A percentile compares a stretch with the other conserved stretches of the same genome.
Evolutionary conservation across 345 rosid species (phyloP).

Genomic region (Salix viminalis): DNA sequence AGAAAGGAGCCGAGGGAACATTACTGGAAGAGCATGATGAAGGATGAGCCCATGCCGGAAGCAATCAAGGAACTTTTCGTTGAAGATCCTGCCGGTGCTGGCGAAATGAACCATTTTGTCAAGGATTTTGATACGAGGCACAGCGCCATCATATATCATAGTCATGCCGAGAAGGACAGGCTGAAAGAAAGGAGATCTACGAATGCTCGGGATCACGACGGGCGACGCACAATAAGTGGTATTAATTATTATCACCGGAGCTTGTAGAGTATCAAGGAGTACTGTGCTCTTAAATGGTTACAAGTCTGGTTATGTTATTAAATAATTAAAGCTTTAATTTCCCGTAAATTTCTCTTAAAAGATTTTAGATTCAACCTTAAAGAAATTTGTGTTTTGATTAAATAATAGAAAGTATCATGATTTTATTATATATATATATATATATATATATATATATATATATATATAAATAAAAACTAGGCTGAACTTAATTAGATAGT

Average conservation of each 20-base stretch:
- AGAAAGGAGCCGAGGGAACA: conserved; percentile 41
- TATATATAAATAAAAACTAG: no score
- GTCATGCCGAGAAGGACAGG: conserved; percentile 2
- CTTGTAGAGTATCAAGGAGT: no score
- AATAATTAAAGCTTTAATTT: no score
- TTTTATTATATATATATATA: no score
- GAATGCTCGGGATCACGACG: background rate
- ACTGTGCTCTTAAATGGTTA: no score
- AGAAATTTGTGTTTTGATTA: no score
- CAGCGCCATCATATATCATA: conserved; percentile 35
- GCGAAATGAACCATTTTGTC: conserved; percentile 16
- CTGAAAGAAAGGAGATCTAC: background rate
- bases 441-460: no score
- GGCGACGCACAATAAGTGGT: background rate
- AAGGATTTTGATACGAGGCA: conserved; percentile 33
- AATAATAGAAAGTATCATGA: no score
- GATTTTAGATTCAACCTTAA: no score
- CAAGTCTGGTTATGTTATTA: no score
- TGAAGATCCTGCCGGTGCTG: conserved; percentile 3
- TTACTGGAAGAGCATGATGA: conserved; percentile 62
- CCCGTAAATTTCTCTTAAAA: no score
- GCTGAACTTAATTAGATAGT: no score
- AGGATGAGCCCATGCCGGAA: conserved; percentile 56
- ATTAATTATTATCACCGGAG: background rate
- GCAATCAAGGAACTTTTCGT: conserved; percentile 36